Base-by-base conservation (phyloP, 2,329 filamentous ascomycete genomes). In the Botrytis hyacinthi region DNA sequence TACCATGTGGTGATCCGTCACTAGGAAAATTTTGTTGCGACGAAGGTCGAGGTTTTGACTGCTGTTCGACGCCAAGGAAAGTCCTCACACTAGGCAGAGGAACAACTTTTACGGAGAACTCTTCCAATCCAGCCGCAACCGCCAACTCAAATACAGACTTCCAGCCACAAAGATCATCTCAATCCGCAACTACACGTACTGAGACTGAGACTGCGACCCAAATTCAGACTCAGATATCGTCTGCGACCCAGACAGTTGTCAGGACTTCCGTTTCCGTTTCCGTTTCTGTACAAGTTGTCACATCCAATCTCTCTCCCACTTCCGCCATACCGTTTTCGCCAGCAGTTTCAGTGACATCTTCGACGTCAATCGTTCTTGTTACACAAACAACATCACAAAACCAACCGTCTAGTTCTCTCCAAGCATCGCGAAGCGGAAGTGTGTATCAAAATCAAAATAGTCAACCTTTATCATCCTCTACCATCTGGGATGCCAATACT, bases 21-120 rank as follows among this genome's bases (percentile, higher is more conserved):
- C 62, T 74, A 20, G 73, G 76, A 22, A 40, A 69, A 18, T 76
- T 75, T 42, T 76, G 76, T 62, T 76, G 76, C 51, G 76, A 76
- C 42, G 75, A 76, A 59, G 76, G 75, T n/a, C 69, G 74, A 32
- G 72, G 70, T 35, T 57, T 57, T 46, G 51, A 20, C 37, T 76
- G 76, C 29, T 76, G 76, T 63, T 44, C 59, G n/a, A 71, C 60
- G 0, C 46, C 67, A 16, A 70, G 67, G 7, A 76, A 76, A 14
- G 44, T 76, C 29, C 29, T 76, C 7, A 74, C 60, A 9, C 44
- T 76, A 12, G 75, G 73, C 12, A 54, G 14, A 57, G 46, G 42
- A 42, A 72, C 26, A 29, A 67, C 35, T 8, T 72, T 67, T 26
- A 57, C 60, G 5, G 32, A 51, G 7, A 46, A 42, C n/a, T 59